These are phyloP conservation scores for Amylostereum areolatum DNA, from an alignment of 1,284 basidiomycete species.

Conservation along the genomic window DNA sequence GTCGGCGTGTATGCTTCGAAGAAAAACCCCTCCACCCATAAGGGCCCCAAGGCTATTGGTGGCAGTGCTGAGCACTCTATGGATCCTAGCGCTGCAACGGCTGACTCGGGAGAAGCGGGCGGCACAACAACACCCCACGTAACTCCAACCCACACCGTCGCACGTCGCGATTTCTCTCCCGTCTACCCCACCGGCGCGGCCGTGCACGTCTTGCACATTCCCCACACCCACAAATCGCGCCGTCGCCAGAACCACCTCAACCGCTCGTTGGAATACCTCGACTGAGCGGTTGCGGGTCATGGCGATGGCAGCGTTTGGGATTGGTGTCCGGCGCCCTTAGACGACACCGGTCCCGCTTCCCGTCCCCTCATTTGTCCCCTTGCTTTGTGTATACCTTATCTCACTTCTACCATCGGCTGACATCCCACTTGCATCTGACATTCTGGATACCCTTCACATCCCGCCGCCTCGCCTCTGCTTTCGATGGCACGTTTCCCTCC, in stretches of 20 bases:
- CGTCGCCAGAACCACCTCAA: slow-evolving; percentile 15
- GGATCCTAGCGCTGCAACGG: slow-evolving; percentile 13
- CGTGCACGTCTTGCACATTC: slow-evolving; percentile 2
- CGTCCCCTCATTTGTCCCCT: slow-evolving; percentile 34
- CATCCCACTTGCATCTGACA: too few relatives aligned
- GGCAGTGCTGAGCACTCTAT: slow-evolving; percentile 42
- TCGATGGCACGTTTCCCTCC: too few relatives aligned
- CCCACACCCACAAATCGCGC: slow-evolving; percentile 1
- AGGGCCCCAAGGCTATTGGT: slow-evolving; percentile 56
- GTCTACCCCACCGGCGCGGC: not conserved
- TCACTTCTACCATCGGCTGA: too few relatives aligned
- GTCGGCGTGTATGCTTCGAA: slow-evolving; percentile 57
- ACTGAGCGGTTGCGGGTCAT: slow-evolving; percentile 1
- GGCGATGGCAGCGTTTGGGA: slow-evolving; percentile 13
- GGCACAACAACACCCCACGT: slow-evolving; percentile 24
- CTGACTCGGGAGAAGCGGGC: slow-evolving; percentile 6
- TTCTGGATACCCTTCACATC: too few relatives aligned
- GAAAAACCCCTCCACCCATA: slow-evolving; percentile 35
- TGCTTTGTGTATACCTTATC: too few relatives aligned
- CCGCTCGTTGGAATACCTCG: slow-evolving; percentile 14
- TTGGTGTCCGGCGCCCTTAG: too few relatives aligned
- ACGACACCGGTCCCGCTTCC: slow-evolving; percentile 21
- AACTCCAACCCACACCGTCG: slow-evolving; percentile 44
- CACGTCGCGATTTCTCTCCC: too few relatives aligned
- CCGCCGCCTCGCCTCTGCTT: too few relatives aligned